A percentile compares a stretch with the other conserved stretches of the same genome.
phyloP scores from a whole-genome alignment of 805 yeast species.

The Yamadazyma olivae region DNA sequence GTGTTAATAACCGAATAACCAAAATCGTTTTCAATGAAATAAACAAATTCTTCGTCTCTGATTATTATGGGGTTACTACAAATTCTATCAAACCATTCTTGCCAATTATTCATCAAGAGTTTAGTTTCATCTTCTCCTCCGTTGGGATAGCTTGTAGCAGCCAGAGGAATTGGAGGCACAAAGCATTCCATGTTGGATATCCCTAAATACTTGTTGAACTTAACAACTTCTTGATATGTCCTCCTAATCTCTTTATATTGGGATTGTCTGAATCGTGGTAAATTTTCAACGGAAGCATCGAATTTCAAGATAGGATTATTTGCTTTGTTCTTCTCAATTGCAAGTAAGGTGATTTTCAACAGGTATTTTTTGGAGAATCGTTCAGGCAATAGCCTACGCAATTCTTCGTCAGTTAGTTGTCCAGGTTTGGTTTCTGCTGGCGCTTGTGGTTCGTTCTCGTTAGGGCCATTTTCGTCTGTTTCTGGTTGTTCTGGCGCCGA shows the following conservation, averaged over 20 bases:
- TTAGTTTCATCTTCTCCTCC: conserved; percentile 77
- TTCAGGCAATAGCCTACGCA: conserved; percentile 49
- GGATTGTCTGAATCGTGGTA: conserved; percentile 73
- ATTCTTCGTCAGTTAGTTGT: conserved; percentile 30
- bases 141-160: conserved; percentile 76
- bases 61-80: conserved; percentile 73
- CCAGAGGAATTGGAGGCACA: conserved; percentile 81
- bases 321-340: conserved; percentile 67
- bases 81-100: conserved; percentile 82
- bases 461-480: not conserved
- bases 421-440: conserved; percentile 8
- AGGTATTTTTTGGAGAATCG: conserved; percentile 40
- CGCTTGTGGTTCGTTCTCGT: not conserved
- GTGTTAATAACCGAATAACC: conserved; percentile 61
- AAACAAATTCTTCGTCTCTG: conserved; percentile 83
- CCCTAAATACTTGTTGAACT: conserved; percentile 72
- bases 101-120: conserved; percentile 58
- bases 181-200: conserved; percentile 88
- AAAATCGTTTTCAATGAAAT: conserved; percentile 77
- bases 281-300: conserved; percentile 48
- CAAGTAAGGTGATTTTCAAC: conserved; percentile 56
- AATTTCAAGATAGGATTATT: conserved; percentile 80
- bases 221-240: conserved; percentile 72
- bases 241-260: conserved; percentile 73
- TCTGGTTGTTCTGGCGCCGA: not conserved